Conservation (phyloP, 345 rosid genomes). For the Salix udensis region DNA sequence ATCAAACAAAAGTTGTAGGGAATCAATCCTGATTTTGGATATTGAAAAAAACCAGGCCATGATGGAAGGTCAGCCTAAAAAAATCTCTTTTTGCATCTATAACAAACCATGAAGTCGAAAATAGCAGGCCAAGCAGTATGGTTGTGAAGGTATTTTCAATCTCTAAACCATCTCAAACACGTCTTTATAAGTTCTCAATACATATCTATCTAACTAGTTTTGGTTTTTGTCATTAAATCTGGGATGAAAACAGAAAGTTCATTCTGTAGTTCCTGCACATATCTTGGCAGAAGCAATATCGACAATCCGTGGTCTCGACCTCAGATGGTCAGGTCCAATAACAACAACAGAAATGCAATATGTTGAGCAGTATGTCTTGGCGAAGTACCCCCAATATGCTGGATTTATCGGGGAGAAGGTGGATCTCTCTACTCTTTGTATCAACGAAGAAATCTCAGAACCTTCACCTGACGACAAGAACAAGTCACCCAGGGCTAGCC, state of each 20-base stretch:
- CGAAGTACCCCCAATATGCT: conserved; percentile 64
- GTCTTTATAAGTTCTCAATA: not conserved
- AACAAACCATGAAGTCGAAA: conserved; percentile 38
- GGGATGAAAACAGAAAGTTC: conserved; percentile 47
- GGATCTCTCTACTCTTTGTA: conserved; percentile 52
- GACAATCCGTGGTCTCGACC: conserved; percentile 59
- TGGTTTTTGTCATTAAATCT: not conserved
- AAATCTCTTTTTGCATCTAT: conserved; percentile 39
- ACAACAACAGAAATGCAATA: conserved; percentile 68
- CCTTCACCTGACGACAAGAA: conserved; percentile 29
- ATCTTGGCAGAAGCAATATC: conserved; percentile 75
- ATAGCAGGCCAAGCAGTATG: conserved; percentile 61
- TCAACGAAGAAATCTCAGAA: conserved; percentile 47
- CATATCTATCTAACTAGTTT: not conserved
- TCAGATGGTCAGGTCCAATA: conserved; percentile 72
- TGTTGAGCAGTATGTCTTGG: conserved; percentile 58
- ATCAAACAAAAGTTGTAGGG: not conserved
- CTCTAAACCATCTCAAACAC: not conserved
- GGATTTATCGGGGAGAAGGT: conserved; percentile 50
- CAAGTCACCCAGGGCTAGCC: conserved; percentile 38
- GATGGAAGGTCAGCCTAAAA: conserved; percentile 39
- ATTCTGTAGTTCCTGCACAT: conserved; percentile 57
- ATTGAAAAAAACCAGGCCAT: conserved; percentile 24
- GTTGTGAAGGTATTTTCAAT: conserved; percentile 47
- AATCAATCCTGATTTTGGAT: conserved; percentile 5